Conservation (phyloP, 2,329 filamentous ascomycete species). For the Pseudopithomyces maydicus region DNA sequence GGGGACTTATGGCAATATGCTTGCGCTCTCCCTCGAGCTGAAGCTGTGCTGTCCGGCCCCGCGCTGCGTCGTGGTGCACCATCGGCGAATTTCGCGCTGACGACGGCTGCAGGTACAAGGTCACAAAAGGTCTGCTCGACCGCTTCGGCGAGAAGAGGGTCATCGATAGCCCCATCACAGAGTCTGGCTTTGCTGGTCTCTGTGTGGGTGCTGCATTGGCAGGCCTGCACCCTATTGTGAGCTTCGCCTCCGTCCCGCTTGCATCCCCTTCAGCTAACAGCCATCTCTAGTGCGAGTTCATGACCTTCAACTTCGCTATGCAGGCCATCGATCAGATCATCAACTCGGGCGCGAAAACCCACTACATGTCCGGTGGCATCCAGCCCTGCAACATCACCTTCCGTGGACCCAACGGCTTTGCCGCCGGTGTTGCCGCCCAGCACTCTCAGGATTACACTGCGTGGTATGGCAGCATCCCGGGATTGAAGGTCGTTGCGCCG, state of each 20-base stretch:
- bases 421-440: slow-evolving; percentile 91
- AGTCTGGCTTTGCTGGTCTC: slow-evolving; percentile 92
- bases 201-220: slow-evolving; percentile 94
- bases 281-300: slow-evolving; percentile 84
- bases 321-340: slow-evolving; percentile 99
- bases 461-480: slow-evolving; percentile 98
- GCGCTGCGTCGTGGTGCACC: background rate
- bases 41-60: background rate
- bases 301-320: slow-evolving; percentile 99
- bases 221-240: slow-evolving; percentile 89
- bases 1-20: slow-evolving; percentile 1
- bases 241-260: slow-evolving; percentile 37
- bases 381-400: slow-evolving; percentile 99
- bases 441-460: slow-evolving; percentile 99
- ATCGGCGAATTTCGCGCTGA: slow-evolving; percentile 41
- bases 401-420: slow-evolving; percentile 98
- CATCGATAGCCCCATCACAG: slow-evolving; percentile 98
- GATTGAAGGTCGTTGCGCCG: slow-evolving; percentile 93
- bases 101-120: slow-evolving; percentile 75
- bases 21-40: background rate
- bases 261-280: slow-evolving; percentile 16
- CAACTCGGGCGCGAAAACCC: slow-evolving; percentile 98
- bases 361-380: slow-evolving; percentile 99
- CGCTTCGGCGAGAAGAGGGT: slow-evolving; percentile 97
- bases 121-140: slow-evolving; percentile 96